A percentile compares a stretch with the other conserved stretches of the same genome.
Conservation (phyloP, 1,284 basidiomycete genomes). For the Papiliotrema laurentii region DNA sequence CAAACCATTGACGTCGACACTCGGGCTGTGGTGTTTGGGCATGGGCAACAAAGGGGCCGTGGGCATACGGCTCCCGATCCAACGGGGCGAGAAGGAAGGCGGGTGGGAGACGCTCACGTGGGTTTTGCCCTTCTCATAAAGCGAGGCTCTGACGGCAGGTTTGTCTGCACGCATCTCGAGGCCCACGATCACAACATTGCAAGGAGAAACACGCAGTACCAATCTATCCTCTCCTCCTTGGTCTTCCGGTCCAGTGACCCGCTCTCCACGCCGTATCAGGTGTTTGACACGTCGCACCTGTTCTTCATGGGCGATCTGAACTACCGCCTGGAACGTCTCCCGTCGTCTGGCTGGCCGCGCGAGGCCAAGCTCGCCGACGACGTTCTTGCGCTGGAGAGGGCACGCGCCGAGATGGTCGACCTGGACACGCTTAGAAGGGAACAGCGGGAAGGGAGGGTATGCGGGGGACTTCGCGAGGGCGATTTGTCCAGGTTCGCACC, state of each 20-base stretch:
- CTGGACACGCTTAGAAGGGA: conserved; percentile 72
- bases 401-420: conserved; percentile 62
- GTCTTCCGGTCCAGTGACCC: conserved; percentile 64
- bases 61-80: conserved; percentile 74
- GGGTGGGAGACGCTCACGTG: conserved; percentile 73
- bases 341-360: conserved; percentile 36
- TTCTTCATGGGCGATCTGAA: conserved; percentile 88
- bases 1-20: conserved; percentile 20
- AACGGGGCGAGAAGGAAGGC: conserved; percentile 52
- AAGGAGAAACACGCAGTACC: conserved; percentile 73
- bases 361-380: conserved; percentile 32
- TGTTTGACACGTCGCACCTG: conserved; percentile 75
- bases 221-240: conserved; percentile 70
- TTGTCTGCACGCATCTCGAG: conserved; percentile 85
- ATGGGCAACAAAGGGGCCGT: conserved; percentile 98
- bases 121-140: conserved; percentile 49
- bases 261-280: conserved; percentile 54
- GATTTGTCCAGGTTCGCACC: conserved; percentile 78
- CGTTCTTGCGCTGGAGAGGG: conserved; percentile 52
- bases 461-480: conserved; percentile 72
- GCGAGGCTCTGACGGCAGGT: conserved; percentile 54
- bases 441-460: conserved; percentile 59
- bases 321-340: conserved; percentile 67
- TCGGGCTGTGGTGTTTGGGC: conserved; percentile 48
- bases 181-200: conserved; percentile 72